A percentile compares a stretch with the other conserved stretches of the same genome.
phyloP scores from a whole-genome alignment of 1,284 basidiomycete species.

The Sanghuangporus weigelae region DNA sequence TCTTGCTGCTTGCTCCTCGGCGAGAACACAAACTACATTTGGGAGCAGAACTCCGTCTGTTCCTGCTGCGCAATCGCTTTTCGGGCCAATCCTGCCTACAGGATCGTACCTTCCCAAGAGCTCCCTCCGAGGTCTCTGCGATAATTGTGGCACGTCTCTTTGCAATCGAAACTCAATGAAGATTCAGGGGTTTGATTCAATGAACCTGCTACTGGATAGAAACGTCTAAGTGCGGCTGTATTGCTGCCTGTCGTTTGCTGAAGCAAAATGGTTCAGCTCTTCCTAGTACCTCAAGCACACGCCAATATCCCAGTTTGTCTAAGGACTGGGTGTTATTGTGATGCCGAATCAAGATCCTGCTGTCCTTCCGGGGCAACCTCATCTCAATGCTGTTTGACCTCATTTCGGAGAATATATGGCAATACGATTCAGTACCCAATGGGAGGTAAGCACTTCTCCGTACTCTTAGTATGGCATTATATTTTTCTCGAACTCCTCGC shows the following conservation, averaged over 20 bases:
- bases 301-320: too few species aligned
- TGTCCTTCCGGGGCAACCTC: neutral
- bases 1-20: neutral
- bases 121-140: neutral
- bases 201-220: too few species aligned
- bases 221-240: too few species aligned
- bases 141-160: neutral
- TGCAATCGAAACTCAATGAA: too few species aligned
- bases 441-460: neutral
- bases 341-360: neutral
- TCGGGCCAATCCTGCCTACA: neutral
- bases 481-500: neutral
- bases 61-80: neutral
- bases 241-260: too few species aligned
- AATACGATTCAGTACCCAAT: neutral
- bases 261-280: too few species aligned
- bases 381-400: neutral
- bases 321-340: neutral
- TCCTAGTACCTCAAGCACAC: too few species aligned
- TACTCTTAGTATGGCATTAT: neutral
- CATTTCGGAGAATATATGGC: neutral
- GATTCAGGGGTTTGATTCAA: too few species aligned
- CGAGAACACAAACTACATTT: neutral
- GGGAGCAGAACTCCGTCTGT: neutral
- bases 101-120: too few species aligned